Evolutionary conservation across 2,329 filamentous ascomycete species (phyloP), one percentile per base, ranked within the genome.

Genomic region (Paraphaeosphaeria minitans): DNA sequence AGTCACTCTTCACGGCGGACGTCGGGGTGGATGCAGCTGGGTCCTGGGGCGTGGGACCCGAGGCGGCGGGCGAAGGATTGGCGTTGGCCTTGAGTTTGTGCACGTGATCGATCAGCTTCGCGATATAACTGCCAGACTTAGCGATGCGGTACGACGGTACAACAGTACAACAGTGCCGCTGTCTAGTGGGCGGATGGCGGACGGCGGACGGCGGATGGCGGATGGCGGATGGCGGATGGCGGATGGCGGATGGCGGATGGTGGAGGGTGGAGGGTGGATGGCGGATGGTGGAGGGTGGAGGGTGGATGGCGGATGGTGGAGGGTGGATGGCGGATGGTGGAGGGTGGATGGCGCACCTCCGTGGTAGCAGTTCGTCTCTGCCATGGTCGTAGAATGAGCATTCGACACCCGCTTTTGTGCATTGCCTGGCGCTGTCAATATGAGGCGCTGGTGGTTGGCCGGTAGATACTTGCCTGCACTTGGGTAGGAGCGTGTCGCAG

Each of bases 381-480:
- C 72, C 74, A 52, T 75, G 71, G 57, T 76, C 74, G 55, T 66
- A 70, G 59, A 73, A 76, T 39, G 74, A 60, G 59, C 74, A 76
- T 22, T 75, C 72, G 16, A 70, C 71, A 10, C 68, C 68, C 13
- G 73, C 72, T 60, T 75, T 76, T 42, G 71, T 71, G 57, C 74
- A 76, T 65, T 76, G 73, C 53, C 74, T 73, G 64, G 19, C 24
- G 63, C 53, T 65, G 66, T 55, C 41, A 39, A 49, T 49, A 24
- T 37, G 37, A 41, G 49, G 22, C 54, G 41, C 37, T 49, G 16
- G 4, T 4, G 37, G 21, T 6, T 9, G 16, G 22, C 16, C 22
- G n/a, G 45, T 47, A 48, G n/a, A 41, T 47, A 48, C 55, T 35
- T 65, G 69, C 71, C 69, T 67, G 68, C 74, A 76, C 54, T 71